Evolutionary conservation across 257 asterid species (phyloP).

Genomic region (Mentha longifolia): DNA sequence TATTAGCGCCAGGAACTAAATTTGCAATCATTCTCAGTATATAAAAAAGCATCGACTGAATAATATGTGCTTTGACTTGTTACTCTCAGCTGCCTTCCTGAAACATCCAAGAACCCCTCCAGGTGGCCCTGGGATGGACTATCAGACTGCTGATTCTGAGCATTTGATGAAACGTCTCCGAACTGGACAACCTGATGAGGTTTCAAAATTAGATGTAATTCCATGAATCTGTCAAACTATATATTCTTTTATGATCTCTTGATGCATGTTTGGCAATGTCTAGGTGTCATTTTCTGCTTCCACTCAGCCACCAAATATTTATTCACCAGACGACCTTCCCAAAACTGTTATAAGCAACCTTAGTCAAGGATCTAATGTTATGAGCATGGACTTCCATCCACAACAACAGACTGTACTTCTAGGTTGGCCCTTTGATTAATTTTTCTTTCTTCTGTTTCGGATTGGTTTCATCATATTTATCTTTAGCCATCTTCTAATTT

Average conservation of each 20-base stretch:
- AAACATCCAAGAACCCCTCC: slow-evolving; percentile 93
- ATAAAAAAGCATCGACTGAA: background rate
- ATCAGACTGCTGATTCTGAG: slow-evolving; percentile 93
- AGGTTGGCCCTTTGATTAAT: slow-evolving; percentile 50
- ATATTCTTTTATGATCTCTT: slow-evolving; percentile 14
- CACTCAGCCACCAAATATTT: slow-evolving; percentile 67
- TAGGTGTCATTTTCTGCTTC: slow-evolving; percentile 92
- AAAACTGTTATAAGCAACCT: slow-evolving; percentile 81
- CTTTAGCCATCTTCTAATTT: background rate
- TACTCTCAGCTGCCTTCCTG: slow-evolving; percentile 70
- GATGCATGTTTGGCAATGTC: slow-evolving; percentile 28
- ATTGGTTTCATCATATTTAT: background rate
- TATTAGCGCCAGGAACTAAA: slow-evolving; percentile 25
- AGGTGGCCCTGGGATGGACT: slow-evolving; percentile 89
- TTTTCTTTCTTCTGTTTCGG: slow-evolving; percentile 7
- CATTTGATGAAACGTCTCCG: slow-evolving; percentile 94
- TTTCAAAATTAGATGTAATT: slow-evolving; percentile 32
- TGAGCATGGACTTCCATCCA: slow-evolving; percentile 99
- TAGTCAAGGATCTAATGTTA: slow-evolving; percentile 92
- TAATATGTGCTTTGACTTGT: slow-evolving; percentile 13
- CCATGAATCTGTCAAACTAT: slow-evolving; percentile 19
- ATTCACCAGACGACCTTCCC: slow-evolving; percentile 95
- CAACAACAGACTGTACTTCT: slow-evolving; percentile 93
- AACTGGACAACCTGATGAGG: slow-evolving; percentile 94
- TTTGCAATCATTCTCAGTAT: slow-evolving; percentile 5